Evolutionary conservation across 352 stramenopile species (phyloP).

Genomic region (Phytophthora citrophthora): DNA sequence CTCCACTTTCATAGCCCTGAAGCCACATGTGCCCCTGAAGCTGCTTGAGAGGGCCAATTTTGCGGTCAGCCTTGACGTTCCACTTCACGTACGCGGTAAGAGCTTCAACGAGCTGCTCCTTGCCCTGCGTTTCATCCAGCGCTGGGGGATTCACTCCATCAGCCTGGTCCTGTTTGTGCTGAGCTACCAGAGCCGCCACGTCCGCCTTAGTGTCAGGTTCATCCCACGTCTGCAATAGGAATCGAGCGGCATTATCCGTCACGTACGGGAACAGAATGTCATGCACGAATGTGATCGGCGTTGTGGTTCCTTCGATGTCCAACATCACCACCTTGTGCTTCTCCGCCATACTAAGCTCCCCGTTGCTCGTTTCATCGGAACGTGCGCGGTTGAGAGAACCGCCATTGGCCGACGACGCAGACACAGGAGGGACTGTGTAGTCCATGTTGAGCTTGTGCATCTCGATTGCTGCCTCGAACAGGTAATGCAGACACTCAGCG

Average conservation of each 20-base stretch:
- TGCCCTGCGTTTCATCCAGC: conserved; percentile 25
- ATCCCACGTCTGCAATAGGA: conserved; percentile 63
- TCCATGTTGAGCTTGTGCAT: conserved; percentile 91
- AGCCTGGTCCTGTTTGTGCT: conserved; percentile 48
- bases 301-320: conserved; percentile 97
- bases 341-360: conserved; percentile 53
- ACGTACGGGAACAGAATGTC: conserved; percentile 95
- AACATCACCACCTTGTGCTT: conserved; percentile 93
- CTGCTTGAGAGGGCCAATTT: conserved; percentile 89
- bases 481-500: conserved; percentile 96
- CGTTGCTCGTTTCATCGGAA: conserved; percentile 18
- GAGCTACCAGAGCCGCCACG: conserved; percentile 50
- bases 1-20: conserved; percentile 85
- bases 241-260: conserved; percentile 62
- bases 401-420: conserved; percentile 49
- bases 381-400: conserved; percentile 54
- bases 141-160: conserved; percentile 41
- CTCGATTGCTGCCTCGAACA: conserved; percentile 92
- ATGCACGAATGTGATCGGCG: conserved; percentile 96
- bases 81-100: conserved; percentile 69
- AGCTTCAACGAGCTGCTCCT: conserved; percentile 37
- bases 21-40: conserved; percentile 93
- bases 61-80: conserved; percentile 80
- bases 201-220: conserved; percentile 55
- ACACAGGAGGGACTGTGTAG: conserved; percentile 50